Evolutionary conservation across 345 rosid genomes (phyloP).

Genomic region (Ricinus communis): DNA sequence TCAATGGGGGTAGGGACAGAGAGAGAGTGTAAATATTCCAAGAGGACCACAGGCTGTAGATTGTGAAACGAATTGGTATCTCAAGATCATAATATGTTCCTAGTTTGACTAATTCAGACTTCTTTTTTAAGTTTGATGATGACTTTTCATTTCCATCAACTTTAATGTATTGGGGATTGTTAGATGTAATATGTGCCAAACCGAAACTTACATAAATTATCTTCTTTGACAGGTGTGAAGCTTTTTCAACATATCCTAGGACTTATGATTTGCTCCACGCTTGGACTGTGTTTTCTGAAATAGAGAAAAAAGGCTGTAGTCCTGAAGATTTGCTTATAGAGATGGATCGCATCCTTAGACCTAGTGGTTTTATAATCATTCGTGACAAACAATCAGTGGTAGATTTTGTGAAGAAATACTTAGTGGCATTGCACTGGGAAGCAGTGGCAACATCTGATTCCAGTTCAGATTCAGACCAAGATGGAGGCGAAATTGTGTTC

Average conservation of each 20-base stretch:
- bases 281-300: constrained; percentile 21
- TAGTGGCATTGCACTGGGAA: constrained; percentile 83
- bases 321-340: constrained; percentile 75
- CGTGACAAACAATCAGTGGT: constrained; percentile 63
- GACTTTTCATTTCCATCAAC: background rate
- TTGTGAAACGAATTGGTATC: no score
- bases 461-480: constrained; percentile 52
- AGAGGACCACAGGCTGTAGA: no score
- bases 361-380: constrained; percentile 71
- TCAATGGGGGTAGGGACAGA: no score
- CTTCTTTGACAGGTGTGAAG: constrained; percentile 72
- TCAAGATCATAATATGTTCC: background rate
- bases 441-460: constrained; percentile 53
- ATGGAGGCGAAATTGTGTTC: constrained; percentile 51
- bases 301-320: constrained; percentile 72
- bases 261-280: constrained; percentile 60
- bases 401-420: constrained; percentile 64
- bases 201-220: constrained; percentile 2
- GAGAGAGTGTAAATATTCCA: no score
- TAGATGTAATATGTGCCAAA: background rate
- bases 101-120: background rate
- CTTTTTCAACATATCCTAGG: constrained; percentile 87
- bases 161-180: background rate
- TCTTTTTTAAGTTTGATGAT: background rate
- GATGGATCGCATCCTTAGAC: constrained; percentile 95